Base-by-base conservation (phyloP, 108 stramenopile genomes). In the Conticribra weissflogii region DNA sequence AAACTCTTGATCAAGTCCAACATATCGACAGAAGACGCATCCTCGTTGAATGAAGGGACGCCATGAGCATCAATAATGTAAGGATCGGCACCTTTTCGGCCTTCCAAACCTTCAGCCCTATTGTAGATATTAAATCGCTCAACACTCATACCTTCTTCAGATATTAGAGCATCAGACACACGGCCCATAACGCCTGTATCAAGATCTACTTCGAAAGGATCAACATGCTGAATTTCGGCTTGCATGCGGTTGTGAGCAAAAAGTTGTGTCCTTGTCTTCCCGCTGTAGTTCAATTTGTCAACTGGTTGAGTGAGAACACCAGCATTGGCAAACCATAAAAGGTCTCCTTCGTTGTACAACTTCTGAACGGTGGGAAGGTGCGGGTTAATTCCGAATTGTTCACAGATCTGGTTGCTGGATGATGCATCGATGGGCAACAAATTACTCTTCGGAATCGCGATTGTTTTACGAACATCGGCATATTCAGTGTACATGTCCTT, bases 311-410 rank as follows among this genome's bases (percentile, higher is more conserved):
- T 72, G 14, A 93, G 48, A n/a, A 80, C 75, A 19, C 92, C 92
- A 36, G 82, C 74, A 66, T 93, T 93, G 23, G 88, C 83, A 44
- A 90, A 69, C 51, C 86, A 93, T 12, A 72, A 33, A 21, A 81
- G 63, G 46, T 90, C 86, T 14, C 78, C 75, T 16, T 70, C 78
- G 34, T 88, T 66, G 81, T 88, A 93, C 57, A 90, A 44, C 51
- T 59, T 24, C 60, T 83, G 53, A 9, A 81, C 48, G 24, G 63
- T 54, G 49, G 24, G 30, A 41, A 87, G 74, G 15, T 66, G 41
- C 0, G 71, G 71, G 52, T 89, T 84, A 12, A 89, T 66, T 18
- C 68, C 88, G 81, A 89, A 89, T 27, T 41, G 59, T 44, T 74
- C 66, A 63, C 88, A 89, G 12, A 82, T 59, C 65, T 89, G 88